A percentile compares a stretch with the other conserved stretches of the same genome.
Evolutionary conservation across 495 filamentous ascomycete genomes (phyloP).

Genomic region (Haplographium delicatum): DNA sequence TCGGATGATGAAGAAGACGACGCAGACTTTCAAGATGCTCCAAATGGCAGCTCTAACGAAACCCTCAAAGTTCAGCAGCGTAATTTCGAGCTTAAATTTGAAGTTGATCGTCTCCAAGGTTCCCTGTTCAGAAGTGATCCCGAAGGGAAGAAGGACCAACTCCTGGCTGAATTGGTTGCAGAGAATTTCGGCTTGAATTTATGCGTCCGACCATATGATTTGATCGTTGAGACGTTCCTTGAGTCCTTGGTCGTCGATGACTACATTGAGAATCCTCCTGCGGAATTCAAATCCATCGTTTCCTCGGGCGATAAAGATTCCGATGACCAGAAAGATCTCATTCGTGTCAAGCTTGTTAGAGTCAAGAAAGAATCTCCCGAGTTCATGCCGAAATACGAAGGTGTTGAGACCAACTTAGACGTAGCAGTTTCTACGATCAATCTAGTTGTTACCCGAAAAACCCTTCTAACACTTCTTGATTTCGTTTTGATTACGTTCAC

Average conservation of each 20-base stretch:
- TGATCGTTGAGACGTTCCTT: conserved; percentile 84
- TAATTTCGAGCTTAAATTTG: conserved; percentile 93
- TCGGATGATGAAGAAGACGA: conserved; percentile 63
- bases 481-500: conserved; percentile 95
- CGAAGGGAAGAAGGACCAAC: conserved; percentile 68
- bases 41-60: conserved; percentile 52
- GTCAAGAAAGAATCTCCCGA: conserved; percentile 91
- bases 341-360: conserved; percentile 80
- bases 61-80: conserved; percentile 75
- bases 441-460: conserved; percentile 86
- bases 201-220: conserved; percentile 81
- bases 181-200: conserved; percentile 84
- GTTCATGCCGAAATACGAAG: conserved; percentile 84
- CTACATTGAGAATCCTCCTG: conserved; percentile 81
- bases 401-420: conserved; percentile 87
- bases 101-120: conserved; percentile 85
- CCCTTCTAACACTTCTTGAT: conserved; percentile 88
- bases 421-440: conserved; percentile 94
- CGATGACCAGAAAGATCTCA: conserved; percentile 71
- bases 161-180: conserved; percentile 86
- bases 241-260: conserved; percentile 89
- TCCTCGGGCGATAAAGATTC: conserved; percentile 75
- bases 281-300: conserved; percentile 94
- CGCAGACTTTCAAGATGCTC: conserved; percentile 55
- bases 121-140: conserved; percentile 85